A percentile compares a stretch with the other conserved stretches of the same genome.
phyloP scores from a whole-genome alignment of 2,329 filamentous ascomycete genomes.

The Botryotinia narcissicola region DNA sequence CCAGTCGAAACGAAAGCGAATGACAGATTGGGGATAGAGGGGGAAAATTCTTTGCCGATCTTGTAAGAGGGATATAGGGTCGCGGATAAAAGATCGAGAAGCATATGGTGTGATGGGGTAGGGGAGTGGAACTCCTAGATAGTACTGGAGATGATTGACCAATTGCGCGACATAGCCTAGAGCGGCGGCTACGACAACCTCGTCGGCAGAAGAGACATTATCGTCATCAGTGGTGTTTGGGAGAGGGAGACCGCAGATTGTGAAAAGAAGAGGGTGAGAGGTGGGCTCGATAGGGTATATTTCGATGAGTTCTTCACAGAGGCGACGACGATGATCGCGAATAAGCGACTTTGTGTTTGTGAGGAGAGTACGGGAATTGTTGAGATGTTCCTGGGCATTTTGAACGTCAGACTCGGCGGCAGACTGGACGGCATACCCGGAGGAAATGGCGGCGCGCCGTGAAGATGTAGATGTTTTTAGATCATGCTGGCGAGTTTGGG shows the following conservation, averaged over 20 bases:
- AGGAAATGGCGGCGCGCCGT: slow-evolving; percentile 64
- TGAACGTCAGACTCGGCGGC: slow-evolving; percentile 59
- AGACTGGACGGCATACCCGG: slow-evolving; percentile 59
- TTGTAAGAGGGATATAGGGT: slow-evolving; percentile 62
- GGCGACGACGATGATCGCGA: slow-evolving; percentile 81
- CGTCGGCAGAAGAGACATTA: slow-evolving; percentile 43
- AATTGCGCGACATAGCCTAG: slow-evolving; percentile 78
- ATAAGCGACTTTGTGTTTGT: slow-evolving; percentile 61
- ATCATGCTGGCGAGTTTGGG: slow-evolving; percentile 63
- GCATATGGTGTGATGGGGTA: slow-evolving; percentile 74
- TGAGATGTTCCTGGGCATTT: slow-evolving; percentile 58
- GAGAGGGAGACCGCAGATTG: slow-evolving; percentile 73
- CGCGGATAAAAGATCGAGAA: slow-evolving; percentile 72
- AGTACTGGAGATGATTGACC: slow-evolving; percentile 74
- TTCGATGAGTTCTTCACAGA: slow-evolving; percentile 75
- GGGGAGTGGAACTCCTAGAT: slow-evolving; percentile 73
- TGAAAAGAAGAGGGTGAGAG: slow-evolving; percentile 69
- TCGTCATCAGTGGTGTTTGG: slow-evolving; percentile 79
- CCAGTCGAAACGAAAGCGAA: slow-evolving; percentile 92
- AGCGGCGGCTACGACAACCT: slow-evolving; percentile 75
- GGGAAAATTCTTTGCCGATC: slow-evolving; percentile 67
- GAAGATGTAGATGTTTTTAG: slow-evolving; percentile 63
- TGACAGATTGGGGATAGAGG: slow-evolving; percentile 67
- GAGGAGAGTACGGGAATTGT: slow-evolving; percentile 54
- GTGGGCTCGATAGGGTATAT: slow-evolving; percentile 79